Percentiles rank a stretch among this genome's conserved stretches.
Evolutionary conservation across 495 filamentous ascomycete species (phyloP).

Genomic region (Daldinia grandis): DNA sequence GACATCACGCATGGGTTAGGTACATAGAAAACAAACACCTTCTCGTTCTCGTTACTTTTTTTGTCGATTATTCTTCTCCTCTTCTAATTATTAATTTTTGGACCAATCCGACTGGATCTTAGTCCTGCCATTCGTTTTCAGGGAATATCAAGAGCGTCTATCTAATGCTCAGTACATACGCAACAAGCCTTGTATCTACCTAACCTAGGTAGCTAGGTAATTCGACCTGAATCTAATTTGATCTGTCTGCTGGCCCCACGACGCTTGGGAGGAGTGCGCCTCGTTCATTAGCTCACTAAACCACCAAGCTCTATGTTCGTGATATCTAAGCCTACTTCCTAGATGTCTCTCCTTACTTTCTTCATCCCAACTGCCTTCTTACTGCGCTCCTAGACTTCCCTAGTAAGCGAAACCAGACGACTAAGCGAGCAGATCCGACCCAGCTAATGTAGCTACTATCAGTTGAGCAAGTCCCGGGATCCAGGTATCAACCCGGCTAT

Average conservation of each 20-base stretch:
- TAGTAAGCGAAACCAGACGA: conserved; percentile 11
- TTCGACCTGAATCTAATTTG: conserved; percentile 14
- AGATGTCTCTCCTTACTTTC: conserved; percentile 11
- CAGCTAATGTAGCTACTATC: conserved; percentile 5
- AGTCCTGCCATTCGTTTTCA: conserved; percentile 35
- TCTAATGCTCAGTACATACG: conserved; percentile 23
- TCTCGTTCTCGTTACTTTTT: conserved; percentile 20
- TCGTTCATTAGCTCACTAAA: conserved; percentile 30
- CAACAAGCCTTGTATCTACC: conserved; percentile 23
- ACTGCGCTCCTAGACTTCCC: conserved; percentile 10
- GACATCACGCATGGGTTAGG: conserved; percentile 1
- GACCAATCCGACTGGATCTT: background rate
- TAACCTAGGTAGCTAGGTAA: conserved; percentile 20
- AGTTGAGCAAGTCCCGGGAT: conserved; percentile 24
- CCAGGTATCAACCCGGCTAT: conserved; percentile 37
- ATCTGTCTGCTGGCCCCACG: conserved; percentile 14
- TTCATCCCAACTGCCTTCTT: conserved; percentile 2
- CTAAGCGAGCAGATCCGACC: conserved; percentile 7
- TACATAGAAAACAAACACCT: conserved; percentile 37
- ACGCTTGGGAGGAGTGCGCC: conserved; percentile 15
- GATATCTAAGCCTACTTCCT: conserved; percentile 12
- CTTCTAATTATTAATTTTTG: conserved; percentile 6
- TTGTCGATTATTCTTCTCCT: conserved; percentile 4
- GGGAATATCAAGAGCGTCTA: conserved; percentile 3
- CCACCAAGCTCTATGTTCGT: conserved; percentile 25